A percentile compares a stretch with the other conserved stretches of the same genome.
These are phyloP conservation scores for Candida mesenterica DNA, from an alignment of 1,139 yeast genomes.

Conservation along the genomic window DNA sequence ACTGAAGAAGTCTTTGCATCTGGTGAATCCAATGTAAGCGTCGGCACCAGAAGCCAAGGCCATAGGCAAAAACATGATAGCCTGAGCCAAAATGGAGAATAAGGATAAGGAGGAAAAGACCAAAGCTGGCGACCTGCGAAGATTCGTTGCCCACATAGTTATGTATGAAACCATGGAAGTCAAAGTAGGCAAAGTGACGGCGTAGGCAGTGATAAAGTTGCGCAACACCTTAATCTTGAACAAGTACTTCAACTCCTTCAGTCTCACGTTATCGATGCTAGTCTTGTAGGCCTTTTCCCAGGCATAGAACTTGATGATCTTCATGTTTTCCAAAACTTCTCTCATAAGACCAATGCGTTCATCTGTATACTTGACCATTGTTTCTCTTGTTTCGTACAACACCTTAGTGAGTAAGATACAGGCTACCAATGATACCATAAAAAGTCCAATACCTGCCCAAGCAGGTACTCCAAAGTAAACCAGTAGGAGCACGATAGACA, in stretches of 20 bases:
- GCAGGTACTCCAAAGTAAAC: conserved; percentile 40
- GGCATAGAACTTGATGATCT: conserved; percentile 46
- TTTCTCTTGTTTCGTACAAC: conserved; percentile 37
- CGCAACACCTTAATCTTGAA: conserved; percentile 45
- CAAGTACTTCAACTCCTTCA: conserved; percentile 39
- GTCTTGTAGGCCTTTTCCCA: conserved; percentile 48
- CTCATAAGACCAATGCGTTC: conserved; percentile 45
- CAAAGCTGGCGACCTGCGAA: conserved; percentile 37
- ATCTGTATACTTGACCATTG: conserved; percentile 41
- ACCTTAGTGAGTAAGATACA: conserved; percentile 38
- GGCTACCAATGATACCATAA: conserved; percentile 36
- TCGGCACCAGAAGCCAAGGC: conserved; percentile 57
- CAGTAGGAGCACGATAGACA: conserved; percentile 37
- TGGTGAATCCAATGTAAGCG: conserved; percentile 49
- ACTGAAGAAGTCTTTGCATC: conserved; percentile 45
- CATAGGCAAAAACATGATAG: conserved; percentile 52
- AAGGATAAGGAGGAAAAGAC: conserved; percentile 53
- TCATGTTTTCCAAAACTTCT: conserved; percentile 42
- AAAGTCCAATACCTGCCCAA: conserved; percentile 44
- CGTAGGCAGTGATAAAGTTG: conserved; percentile 47
- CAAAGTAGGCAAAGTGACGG: conserved; percentile 31
- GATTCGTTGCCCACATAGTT: conserved; percentile 41
- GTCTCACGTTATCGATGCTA: conserved; percentile 35
- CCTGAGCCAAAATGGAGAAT: conserved; percentile 50
- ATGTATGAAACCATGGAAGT: conserved; percentile 29